phyloP scores from a whole-genome alignment of 2,329 filamentous ascomycete genomes.

The Myriosclerotinia duriaeana region DNA sequence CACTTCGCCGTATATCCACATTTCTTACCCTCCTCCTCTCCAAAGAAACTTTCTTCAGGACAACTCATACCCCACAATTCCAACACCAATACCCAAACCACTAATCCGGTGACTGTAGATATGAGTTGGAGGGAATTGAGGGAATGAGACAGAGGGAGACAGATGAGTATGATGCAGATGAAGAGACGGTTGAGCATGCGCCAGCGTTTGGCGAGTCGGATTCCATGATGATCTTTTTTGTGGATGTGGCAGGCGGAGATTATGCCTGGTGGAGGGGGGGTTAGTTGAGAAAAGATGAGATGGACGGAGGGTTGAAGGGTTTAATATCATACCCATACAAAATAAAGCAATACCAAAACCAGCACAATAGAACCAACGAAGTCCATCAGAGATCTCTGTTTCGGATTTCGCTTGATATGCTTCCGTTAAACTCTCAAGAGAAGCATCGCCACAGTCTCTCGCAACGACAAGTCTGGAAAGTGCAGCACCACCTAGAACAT shows the following conservation, averaged over 20 bases:
- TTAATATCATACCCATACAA: slow-evolving; percentile 46
- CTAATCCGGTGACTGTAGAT: slow-evolving; percentile 47
- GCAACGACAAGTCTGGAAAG: slow-evolving; percentile 59
- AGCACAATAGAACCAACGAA: slow-evolving; percentile 64
- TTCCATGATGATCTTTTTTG: slow-evolving; percentile 49
- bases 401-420: slow-evolving; percentile 52
- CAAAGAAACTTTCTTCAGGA: slow-evolving; percentile 47
- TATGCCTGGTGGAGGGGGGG: slow-evolving; percentile 38
- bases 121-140: slow-evolving; percentile 51
- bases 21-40: slow-evolving; percentile 42
- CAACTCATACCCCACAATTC: slow-evolving; percentile 53
- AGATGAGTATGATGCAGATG: slow-evolving; percentile 53
- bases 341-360: slow-evolving; percentile 57
- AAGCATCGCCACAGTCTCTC: slow-evolving; percentile 52
- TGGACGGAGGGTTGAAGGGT: background rate
- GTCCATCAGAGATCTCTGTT: slow-evolving; percentile 50
- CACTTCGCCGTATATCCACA: slow-evolving; percentile 47
- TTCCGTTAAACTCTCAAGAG: slow-evolving; percentile 51
- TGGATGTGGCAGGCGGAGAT: slow-evolving; percentile 58
- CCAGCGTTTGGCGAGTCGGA: slow-evolving; percentile 47
- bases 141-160: slow-evolving; percentile 51
- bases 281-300: background rate
- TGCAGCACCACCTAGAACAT: slow-evolving; percentile 58
- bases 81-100: slow-evolving; percentile 48
- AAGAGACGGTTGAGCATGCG: slow-evolving; percentile 52